Percentiles rank a stretch among this genome's conserved stretches.
phyloP scores from a whole-genome alignment of 129 eudicot species.

The Arctium lappa region DNA sequence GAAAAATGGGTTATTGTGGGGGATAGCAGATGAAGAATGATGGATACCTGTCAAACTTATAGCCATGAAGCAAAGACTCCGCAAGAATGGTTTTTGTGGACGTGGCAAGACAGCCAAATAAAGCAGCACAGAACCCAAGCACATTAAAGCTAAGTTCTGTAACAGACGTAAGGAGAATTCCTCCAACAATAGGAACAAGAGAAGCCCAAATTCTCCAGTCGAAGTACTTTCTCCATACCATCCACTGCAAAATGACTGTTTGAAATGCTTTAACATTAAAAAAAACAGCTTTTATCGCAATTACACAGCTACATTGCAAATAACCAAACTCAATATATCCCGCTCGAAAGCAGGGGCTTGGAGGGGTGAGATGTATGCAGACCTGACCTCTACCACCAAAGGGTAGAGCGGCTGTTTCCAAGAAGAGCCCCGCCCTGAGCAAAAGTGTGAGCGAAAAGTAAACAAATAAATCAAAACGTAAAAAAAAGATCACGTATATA shows the following conservation, averaged over 20 bases:
- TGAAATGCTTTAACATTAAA: conserved; percentile 19
- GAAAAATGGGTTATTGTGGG: neutral
- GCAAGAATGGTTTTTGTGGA: conserved; percentile 98
- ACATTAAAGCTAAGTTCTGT: conserved; percentile 91
- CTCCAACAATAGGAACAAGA: conserved; percentile 91
- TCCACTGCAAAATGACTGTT: conserved; percentile 96
- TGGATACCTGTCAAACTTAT: conserved; percentile 91
- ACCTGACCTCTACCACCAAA: too few species aligned
- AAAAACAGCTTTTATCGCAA: neutral
- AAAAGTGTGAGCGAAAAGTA: too few species aligned
- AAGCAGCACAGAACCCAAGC: conserved; percentile 93
- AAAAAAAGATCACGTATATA: too few species aligned
- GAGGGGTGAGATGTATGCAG: too few species aligned
- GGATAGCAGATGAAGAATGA: neutral
- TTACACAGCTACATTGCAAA: neutral
- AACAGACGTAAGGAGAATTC: conserved; percentile 87
- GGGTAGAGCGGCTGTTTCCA: too few species aligned
- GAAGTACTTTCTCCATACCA: conserved; percentile 87
- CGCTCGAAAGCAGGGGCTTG: too few species aligned
- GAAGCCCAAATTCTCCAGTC: conserved; percentile 96
- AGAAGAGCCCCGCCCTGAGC: too few species aligned
- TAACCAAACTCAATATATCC: neutral
- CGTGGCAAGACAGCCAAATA: conserved; percentile 95
- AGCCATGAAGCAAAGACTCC: conserved; percentile 90
- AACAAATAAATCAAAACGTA: too few species aligned